Evolutionary conservation across 768 basidiomycete species (phyloP).

Genomic region (Dacryopinax primogenitus): DNA sequence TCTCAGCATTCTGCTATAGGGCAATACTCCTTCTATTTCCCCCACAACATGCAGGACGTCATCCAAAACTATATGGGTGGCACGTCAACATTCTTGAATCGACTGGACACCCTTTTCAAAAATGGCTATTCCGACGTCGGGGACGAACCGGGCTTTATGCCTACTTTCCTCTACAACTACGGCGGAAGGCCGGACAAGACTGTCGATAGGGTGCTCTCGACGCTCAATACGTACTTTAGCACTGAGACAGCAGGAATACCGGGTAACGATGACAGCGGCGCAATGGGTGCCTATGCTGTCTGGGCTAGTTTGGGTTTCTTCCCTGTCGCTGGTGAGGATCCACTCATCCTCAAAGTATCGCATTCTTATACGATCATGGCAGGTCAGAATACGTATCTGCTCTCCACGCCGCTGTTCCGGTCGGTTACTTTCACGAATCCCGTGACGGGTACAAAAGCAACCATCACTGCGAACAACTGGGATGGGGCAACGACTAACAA

Average conservation of each 20-base stretch:
- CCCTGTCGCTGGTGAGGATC: slow-evolving; percentile 30
- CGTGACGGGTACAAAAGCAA: slow-evolving; percentile 31
- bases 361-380: background rate
- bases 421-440: slow-evolving; percentile 34
- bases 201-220: slow-evolving; percentile 34
- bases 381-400: slow-evolving; percentile 22
- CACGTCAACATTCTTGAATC: background rate
- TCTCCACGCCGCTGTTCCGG: slow-evolving; percentile 39
- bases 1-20: slow-evolving; percentile 4
- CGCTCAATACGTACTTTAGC: slow-evolving; percentile 36
- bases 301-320: slow-evolving; percentile 43
- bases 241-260: slow-evolving; percentile 39
- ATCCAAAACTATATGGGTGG: background rate
- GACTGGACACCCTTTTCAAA: slow-evolving; percentile 14
- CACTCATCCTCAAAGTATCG: background rate
- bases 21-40: slow-evolving; percentile 18
- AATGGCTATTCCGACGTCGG: slow-evolving; percentile 31
- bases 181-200: slow-evolving; percentile 39
- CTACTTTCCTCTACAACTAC: slow-evolving; percentile 33
- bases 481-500: slow-evolving; percentile 29
- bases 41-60: slow-evolving; percentile 5
- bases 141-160: background rate
- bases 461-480: slow-evolving; percentile 34
- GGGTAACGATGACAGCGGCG: slow-evolving; percentile 42
- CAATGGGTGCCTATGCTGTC: slow-evolving; percentile 39